Conservation (phyloP, 352 stramenopile species). For the Phytophthora niederhauseri region DNA sequence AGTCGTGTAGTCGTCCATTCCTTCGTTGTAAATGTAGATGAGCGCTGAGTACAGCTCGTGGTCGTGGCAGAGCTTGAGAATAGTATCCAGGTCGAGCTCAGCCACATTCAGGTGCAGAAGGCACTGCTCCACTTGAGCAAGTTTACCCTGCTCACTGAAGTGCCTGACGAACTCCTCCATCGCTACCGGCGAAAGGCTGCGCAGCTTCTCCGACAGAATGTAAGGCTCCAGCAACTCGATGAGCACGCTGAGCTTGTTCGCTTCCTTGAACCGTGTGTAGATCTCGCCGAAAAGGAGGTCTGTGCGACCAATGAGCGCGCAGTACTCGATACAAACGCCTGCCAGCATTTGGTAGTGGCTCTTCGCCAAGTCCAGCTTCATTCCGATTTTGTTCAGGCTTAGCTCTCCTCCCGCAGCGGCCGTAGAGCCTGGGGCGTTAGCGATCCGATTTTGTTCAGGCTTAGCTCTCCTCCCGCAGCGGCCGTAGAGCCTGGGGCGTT, state of each 20-base stretch:
- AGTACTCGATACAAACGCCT: slow-evolving; percentile 97
- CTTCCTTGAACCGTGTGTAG: slow-evolving; percentile 86
- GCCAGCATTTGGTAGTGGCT: slow-evolving; percentile 97
- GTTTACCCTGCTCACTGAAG: slow-evolving; percentile 88
- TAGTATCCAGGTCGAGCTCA: slow-evolving; percentile 95
- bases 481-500: slow-evolving; percentile 64
- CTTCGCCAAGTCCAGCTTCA: slow-evolving; percentile 91
- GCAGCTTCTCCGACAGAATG: slow-evolving; percentile 94
- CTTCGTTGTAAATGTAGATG: slow-evolving; percentile 96
- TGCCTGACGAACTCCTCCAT: slow-evolving; percentile 95
- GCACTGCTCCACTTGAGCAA: slow-evolving; percentile 92
- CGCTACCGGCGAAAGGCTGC: slow-evolving; percentile 90
- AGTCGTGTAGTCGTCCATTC: slow-evolving; percentile 92
- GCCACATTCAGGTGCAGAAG: slow-evolving; percentile 95
- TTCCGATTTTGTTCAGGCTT: slow-evolving; percentile 63
- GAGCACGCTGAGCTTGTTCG: slow-evolving; percentile 88
- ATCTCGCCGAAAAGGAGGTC: slow-evolving; percentile 90
- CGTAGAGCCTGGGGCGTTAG: slow-evolving; percentile 64
- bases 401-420: slow-evolving; percentile 40
- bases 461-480: slow-evolving; percentile 41
- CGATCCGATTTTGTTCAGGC: slow-evolving; percentile 79
- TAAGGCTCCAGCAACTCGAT: slow-evolving; percentile 95
- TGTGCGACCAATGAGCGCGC: slow-evolving; percentile 85
- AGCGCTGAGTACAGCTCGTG: slow-evolving; percentile 94
- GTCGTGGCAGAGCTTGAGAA: slow-evolving; percentile 91